Conservation (phyloP, 1,284 basidiomycete species). For the Marasmius oreades region DNA sequence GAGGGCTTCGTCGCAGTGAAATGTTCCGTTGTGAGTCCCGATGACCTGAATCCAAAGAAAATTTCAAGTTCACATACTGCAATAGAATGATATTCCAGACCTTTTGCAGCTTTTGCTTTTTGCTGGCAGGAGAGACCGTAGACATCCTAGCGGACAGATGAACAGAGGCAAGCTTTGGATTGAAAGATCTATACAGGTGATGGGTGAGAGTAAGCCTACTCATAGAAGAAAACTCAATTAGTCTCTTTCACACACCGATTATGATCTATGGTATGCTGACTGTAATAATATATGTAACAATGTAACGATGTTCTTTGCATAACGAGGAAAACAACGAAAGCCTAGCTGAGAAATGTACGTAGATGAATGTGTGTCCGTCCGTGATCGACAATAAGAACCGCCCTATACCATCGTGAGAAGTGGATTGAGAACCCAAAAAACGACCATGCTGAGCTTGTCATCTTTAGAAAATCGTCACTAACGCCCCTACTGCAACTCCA, state of each 20-base stretch:
- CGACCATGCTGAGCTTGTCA: background rate
- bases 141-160: background rate
- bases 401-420: too few species aligned
- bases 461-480: background rate
- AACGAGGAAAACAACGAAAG: too few species aligned
- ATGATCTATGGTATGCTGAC: background rate
- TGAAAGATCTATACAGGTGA: background rate
- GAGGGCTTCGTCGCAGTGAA: constrained; percentile 95
- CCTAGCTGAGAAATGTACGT: background rate
- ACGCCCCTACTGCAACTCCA: constrained; percentile 8
- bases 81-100: constrained; percentile 25
- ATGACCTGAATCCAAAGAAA: constrained; percentile 54
- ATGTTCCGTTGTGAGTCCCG: constrained; percentile 93
- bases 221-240: background rate
- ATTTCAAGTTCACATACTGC: background rate
- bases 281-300: background rate
- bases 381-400: background rate
- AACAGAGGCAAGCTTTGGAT: background rate
- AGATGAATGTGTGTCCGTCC: background rate
- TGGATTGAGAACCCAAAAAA: too few species aligned
- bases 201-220: background rate
- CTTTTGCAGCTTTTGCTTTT: constrained; percentile 51
- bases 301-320: too few species aligned
- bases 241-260: background rate
- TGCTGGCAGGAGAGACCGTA: constrained; percentile 27